phyloP scores from a whole-genome alignment of 1,284 basidiomycete genomes.

The Anthracocystis walkeri region DNA sequence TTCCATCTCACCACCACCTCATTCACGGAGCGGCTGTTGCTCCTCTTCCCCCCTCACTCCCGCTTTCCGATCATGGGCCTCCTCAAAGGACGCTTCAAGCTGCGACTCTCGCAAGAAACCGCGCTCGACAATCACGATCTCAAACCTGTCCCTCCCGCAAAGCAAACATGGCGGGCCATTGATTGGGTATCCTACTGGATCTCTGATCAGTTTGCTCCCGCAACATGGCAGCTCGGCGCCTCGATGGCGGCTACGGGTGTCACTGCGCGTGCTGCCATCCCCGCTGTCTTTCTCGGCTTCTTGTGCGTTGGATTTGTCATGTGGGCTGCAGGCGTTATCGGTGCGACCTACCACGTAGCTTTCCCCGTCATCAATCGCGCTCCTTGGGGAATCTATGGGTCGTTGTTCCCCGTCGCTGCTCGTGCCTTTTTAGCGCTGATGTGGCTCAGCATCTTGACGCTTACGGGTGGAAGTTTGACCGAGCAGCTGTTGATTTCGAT shows the following conservation, averaged over 20 bases:
- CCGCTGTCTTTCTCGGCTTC: slow-evolving; percentile 29
- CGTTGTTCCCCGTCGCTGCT: slow-evolving; percentile 22
- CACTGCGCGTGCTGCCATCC: slow-evolving; percentile 29
- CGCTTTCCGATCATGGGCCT: slow-evolving; percentile 5
- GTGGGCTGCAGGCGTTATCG: slow-evolving; percentile 33
- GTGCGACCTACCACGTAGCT: slow-evolving; percentile 34
- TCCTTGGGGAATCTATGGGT: slow-evolving; percentile 33
- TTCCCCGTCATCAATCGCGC: slow-evolving; percentile 41
- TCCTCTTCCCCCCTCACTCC: neutral
- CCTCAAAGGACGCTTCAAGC: slow-evolving; percentile 10
- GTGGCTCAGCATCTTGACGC: slow-evolving; percentile 35
- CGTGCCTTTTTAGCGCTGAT: slow-evolving; percentile 26
- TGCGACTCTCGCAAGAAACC: slow-evolving; percentile 32
- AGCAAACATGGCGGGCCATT: slow-evolving; percentile 22
- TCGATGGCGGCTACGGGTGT: slow-evolving; percentile 35
- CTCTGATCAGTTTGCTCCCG: slow-evolving; percentile 40
- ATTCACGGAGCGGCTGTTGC: neutral
- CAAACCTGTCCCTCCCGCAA: slow-evolving; percentile 14
- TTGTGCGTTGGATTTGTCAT: slow-evolving; percentile 34
- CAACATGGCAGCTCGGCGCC: slow-evolving; percentile 36
- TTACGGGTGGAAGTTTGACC: slow-evolving; percentile 25
- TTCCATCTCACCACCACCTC: neutral
- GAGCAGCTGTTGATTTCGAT: slow-evolving; percentile 28
- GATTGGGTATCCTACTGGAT: slow-evolving; percentile 42
- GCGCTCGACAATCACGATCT: slow-evolving; percentile 37